Evolutionary conservation across 2,329 filamentous ascomycete species (phyloP), one percentile per base, ranked within the genome.

Genomic region (Ophiostoma quercus): DNA sequence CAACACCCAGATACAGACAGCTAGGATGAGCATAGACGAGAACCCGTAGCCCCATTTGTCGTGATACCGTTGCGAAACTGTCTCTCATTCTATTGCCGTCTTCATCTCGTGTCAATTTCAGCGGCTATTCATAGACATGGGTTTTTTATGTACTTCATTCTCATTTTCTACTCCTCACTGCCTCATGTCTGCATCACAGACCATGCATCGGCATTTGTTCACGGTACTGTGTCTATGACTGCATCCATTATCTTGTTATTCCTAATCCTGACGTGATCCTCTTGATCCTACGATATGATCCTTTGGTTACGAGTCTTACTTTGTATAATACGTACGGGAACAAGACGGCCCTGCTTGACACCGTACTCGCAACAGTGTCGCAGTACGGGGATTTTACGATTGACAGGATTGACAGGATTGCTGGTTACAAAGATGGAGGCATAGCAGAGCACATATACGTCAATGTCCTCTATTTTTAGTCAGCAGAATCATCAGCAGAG

Each of bases 31-130:
- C n/a, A 12, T 57, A 57, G 8, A 29, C 29, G 14, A 16, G 25
- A 8, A 12, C 12, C 25, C 32, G 19, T 39, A 12, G 11, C 34
- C 29, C 62, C 32, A 39, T 63, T 63, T 63, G 32, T 63, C 60
- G 16, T 65, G 62, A 65, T 65, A 65, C 34, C 62, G 62, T 65
- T 65, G 62, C 62, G 60, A 65, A 65, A 65, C 60, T 32, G 32
- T 39, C 47, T 9, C 7, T 29, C 11, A 2, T 11, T 25, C 34
- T 34, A 34, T 25, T 12, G 9, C 0, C 3, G 1, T 41, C 39
- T 12, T 14, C 2, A 14, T 16, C 16, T 47, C 16, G 43, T 47
- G 43, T 8, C 16, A 41, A 14, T 41, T 41, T 41, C 39, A 41
- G 39, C 43, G 43, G 43, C 43, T 19, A n/a, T 19, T 19, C 16